phyloP scores from a whole-genome alignment of 192 early-diverging fungal genomes.

The Coemansia sp. region DNA sequence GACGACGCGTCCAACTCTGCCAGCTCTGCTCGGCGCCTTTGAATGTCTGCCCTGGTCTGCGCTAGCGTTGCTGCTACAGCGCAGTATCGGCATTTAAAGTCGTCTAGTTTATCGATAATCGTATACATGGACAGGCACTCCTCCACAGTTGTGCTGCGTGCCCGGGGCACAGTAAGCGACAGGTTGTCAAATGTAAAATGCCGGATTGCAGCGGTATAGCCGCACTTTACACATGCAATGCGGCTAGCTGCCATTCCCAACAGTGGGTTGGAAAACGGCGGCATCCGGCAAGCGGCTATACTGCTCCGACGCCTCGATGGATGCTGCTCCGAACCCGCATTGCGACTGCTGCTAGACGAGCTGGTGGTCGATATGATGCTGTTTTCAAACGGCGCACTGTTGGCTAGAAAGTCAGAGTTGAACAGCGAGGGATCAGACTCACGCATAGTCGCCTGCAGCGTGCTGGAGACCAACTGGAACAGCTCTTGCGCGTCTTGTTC shows the following conservation, averaged over 20 bases:
- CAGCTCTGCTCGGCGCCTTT: slow-evolving; percentile 4
- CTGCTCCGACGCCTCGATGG: slow-evolving; percentile 7
- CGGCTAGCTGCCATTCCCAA: slow-evolving; percentile 67
- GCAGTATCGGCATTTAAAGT: slow-evolving; percentile 72
- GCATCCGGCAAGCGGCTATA: slow-evolving; percentile 14
- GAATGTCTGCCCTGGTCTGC: slow-evolving; percentile 10
- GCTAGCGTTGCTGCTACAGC: slow-evolving; percentile 57
- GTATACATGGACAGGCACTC: slow-evolving; percentile 67
- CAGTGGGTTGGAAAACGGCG: slow-evolving; percentile 45
- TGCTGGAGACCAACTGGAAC: slow-evolving; percentile 61
- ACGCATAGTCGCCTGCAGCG: slow-evolving; percentile 33
- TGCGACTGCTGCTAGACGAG: slow-evolving; percentile 1
- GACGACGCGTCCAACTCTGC: background rate
- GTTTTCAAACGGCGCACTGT: slow-evolving; percentile 24
- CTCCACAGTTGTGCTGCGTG: slow-evolving; percentile 58
- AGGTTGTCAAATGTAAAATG: slow-evolving; percentile 76
- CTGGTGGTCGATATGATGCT: slow-evolving; percentile 27
- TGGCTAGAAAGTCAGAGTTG: slow-evolving; percentile 29
- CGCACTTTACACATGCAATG: slow-evolving; percentile 71
- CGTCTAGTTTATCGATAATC: slow-evolving; percentile 65
- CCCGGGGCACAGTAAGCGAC: slow-evolving; percentile 64
- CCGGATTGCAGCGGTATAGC: slow-evolving; percentile 74
- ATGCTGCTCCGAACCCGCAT: background rate
- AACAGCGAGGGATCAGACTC: slow-evolving; percentile 38
- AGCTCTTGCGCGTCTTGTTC: slow-evolving; percentile 70